Evolutionary conservation across 192 early-diverging fungal genomes (phyloP), one percentile per base, ranked within the genome.

Genomic region (Dissophora globulifera): DNA sequence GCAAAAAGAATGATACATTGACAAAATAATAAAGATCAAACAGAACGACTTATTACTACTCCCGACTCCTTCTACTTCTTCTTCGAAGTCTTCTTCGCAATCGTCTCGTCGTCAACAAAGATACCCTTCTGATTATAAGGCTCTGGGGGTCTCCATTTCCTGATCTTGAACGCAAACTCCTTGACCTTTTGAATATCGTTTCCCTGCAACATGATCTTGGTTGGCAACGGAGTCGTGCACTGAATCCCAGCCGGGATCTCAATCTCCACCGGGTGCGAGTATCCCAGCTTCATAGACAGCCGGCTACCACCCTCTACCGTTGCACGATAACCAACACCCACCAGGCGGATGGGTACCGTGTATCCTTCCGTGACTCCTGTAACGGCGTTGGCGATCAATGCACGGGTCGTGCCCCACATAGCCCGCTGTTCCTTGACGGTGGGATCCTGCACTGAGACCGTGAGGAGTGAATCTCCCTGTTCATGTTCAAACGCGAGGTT

Each of bases 81-180:
- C 88, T 97, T 99, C 67, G 93, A 92, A 54, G 93, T 93, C 91
- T 97, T 99, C 88, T 98, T 98, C 78, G 92, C 93, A 75, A 99
- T 99, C 7, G 96, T 98, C 84, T 99, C 95, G 69, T 96, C 95
- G 30, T 93, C 92, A 54, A 99, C 90, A 86, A 99, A 99, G 42
- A 98, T 95, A 62, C 98, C 98, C 87, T 99, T 99, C 80, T 96
- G 96, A 84, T 99, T 99, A 68, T 98, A 99, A 32, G 97, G 97
- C 83, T 99, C 97, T 31, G 97, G 97, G 65, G 87, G 89, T 81
- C 93, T 89, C 89, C 92, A 94, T 67, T 88, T 86, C 53, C 94
- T 86, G 59, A 99, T 93, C 68, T 90, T 91, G 41, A 95, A 93
- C 5, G 97, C 97, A 80, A 97, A 94, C 80, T 93, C 89, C 56